phyloP scores from a whole-genome alignment of 345 rosid genomes.

The Rhizophora mangle region DNA sequence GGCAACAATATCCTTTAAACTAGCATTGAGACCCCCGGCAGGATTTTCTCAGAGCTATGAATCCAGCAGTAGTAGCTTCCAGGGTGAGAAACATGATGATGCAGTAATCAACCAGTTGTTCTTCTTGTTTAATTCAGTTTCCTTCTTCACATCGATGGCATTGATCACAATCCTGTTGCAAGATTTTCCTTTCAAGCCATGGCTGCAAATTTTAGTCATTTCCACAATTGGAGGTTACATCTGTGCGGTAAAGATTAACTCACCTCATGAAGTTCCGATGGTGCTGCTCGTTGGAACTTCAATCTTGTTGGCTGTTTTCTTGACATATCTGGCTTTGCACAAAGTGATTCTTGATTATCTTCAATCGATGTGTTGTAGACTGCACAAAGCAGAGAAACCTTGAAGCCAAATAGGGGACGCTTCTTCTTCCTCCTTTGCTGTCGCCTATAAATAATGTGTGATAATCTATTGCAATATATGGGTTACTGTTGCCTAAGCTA shows the following conservation, averaged over 20 bases:
- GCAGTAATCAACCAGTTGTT: not conserved
- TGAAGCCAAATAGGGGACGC: too few relatives aligned
- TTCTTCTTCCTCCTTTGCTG: too few relatives aligned
- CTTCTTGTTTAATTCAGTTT: conserved; percentile 16
- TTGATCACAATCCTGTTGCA: conserved; percentile 6
- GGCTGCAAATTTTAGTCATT: conserved; percentile 1
- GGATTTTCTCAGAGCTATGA: not conserved
- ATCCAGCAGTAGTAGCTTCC: not conserved
- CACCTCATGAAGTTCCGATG: conserved; percentile 3
- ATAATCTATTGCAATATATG: too few relatives aligned
- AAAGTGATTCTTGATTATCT: not conserved
- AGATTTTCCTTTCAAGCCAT: conserved; percentile 14
- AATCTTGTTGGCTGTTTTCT: conserved; percentile 1
- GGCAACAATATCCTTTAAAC: not conserved
- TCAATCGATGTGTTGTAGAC: not conserved
- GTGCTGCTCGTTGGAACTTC: not conserved
- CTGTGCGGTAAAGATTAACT: conserved; percentile 5
- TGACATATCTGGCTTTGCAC: conserved; percentile 1
- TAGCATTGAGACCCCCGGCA: not conserved
- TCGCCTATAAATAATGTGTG: too few relatives aligned
- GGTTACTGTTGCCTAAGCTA: too few relatives aligned
- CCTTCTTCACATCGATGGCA: conserved; percentile 17
- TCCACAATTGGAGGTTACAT: conserved; percentile 17
- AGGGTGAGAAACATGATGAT: not conserved
- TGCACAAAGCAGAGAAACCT: too few relatives aligned